Evolutionary conservation across 495 filamentous ascomycete species (phyloP).

Genomic region (Tricharina praecox): DNA sequence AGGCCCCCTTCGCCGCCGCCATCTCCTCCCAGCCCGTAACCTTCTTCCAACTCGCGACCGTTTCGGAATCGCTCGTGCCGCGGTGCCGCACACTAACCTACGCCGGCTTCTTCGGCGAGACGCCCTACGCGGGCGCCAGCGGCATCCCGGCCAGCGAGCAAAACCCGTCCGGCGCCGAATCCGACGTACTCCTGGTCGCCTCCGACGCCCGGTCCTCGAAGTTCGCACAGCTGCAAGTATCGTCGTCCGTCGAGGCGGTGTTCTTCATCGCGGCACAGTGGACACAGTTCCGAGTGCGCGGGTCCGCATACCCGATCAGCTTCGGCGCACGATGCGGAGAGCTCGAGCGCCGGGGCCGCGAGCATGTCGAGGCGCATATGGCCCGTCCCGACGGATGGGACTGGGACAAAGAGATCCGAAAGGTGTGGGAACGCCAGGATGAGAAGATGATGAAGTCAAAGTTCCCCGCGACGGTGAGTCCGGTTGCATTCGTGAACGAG

Average conservation of each 20-base stretch:
- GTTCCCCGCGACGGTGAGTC: conserved; percentile 1
- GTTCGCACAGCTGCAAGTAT: conserved; percentile 5
- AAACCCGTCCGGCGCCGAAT: conserved; percentile 4
- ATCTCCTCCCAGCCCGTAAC: conserved; percentile 11
- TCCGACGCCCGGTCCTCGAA: conserved; percentile 5
- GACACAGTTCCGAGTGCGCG: conserved; percentile 12
- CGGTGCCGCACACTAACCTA: conserved; percentile 10
- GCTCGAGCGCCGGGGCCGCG: not conserved
- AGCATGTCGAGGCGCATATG: conserved; percentile 6
- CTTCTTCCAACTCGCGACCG: conserved; percentile 12
- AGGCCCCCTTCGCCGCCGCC: not conserved
- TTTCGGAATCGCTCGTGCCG: conserved; percentile 7
- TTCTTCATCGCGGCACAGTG: conserved; percentile 11
- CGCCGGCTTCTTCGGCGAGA: conserved; percentile 14
- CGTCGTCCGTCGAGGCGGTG: conserved; percentile 6
- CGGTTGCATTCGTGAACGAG: not conserved
- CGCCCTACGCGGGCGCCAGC: conserved; percentile 6
- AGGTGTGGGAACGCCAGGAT: conserved; percentile 11
- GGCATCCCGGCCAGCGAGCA: conserved; percentile 3
- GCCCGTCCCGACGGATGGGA: conserved; percentile 3
- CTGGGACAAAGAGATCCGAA: conserved; percentile 11
- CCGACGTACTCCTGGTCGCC: conserved; percentile 7
- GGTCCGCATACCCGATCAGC: conserved; percentile 2
- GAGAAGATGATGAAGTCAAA: not conserved
- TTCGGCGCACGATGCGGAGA: conserved; percentile 3